A percentile compares a stretch with the other conserved stretches of the same genome.
Evolutionary conservation across 75 land plant species (phyloP).

Genomic region (Picea sitchensis): DNA sequence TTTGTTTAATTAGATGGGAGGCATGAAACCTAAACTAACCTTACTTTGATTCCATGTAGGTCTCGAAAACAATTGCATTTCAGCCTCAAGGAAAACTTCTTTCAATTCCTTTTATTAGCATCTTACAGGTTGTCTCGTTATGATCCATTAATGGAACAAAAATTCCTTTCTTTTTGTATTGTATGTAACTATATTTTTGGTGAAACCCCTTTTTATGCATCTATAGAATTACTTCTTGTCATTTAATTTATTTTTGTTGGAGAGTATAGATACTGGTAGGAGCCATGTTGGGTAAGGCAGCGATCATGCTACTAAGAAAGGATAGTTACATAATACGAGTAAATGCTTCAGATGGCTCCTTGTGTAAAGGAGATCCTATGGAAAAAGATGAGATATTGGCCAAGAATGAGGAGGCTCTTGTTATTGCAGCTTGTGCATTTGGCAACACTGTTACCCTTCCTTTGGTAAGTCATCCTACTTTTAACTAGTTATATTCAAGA

Average conservation of each 20-base stretch:
- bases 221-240: background rate
- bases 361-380: background rate
- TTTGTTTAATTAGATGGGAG: background rate
- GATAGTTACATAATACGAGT: background rate
- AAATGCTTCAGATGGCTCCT: background rate
- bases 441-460: constrained; percentile 30
- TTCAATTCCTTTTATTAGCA: constrained; percentile 15
- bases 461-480: constrained; percentile 7
- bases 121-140: constrained; percentile 11
- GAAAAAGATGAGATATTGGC: background rate
- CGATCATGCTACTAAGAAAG: constrained; percentile 11
- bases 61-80: constrained; percentile 22
- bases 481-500: background rate
- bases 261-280: constrained; percentile 19
- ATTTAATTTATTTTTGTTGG: background rate
- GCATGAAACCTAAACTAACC: background rate
- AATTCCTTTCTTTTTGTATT: background rate
- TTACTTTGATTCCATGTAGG: constrained; percentile 9
- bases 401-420: constrained; percentile 21
- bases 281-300: constrained; percentile 26
- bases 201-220: background rate
- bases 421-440: constrained; percentile 28
- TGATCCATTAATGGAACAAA: background rate
- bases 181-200: background rate
- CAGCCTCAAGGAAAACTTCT: constrained; percentile 21